Conservation (phyloP, 2,329 filamentous ascomycete genomes). For the Leptographium radiaticola region DNA sequence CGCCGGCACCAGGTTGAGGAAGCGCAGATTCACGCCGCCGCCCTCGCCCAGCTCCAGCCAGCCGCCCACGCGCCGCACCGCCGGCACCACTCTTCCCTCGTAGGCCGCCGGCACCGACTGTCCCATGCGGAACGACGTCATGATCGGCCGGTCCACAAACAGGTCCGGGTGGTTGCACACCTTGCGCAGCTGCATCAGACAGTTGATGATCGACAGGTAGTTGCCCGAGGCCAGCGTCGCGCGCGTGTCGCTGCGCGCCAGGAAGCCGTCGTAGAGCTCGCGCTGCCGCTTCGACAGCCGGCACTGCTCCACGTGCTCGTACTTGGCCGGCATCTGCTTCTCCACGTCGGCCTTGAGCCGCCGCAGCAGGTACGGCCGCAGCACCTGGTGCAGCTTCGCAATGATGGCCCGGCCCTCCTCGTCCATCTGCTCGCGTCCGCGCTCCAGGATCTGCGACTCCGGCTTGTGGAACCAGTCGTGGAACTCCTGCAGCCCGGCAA, state of each 20-base stretch:
- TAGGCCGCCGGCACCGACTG: constrained; percentile 65
- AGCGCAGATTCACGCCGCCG: constrained; percentile 51
- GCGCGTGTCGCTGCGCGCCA: constrained; percentile 79
- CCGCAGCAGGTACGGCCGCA: constrained; percentile 82
- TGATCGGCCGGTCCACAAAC: constrained; percentile 90
- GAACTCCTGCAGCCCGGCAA: constrained; percentile 91
- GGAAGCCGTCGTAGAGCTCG: constrained; percentile 91
- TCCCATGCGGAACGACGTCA: constrained; percentile 89
- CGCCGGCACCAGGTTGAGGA: constrained; percentile 67
- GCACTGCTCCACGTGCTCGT: constrained; percentile 94
- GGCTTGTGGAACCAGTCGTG: constrained; percentile 92
- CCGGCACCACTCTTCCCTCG: constrained; percentile 50
- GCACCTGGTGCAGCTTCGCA: constrained; percentile 81
- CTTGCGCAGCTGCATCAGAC: constrained; percentile 91
- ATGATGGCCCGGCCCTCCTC: constrained; percentile 88
- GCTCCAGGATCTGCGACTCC: constrained; percentile 90
- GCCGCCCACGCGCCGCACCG: constrained; percentile 49
- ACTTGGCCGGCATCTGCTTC: constrained; percentile 97
- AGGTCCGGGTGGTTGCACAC: constrained; percentile 98
- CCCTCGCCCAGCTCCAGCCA: no score
- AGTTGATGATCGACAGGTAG: constrained; percentile 96
- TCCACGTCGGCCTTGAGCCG: constrained; percentile 93
- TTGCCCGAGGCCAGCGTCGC: constrained; percentile 85
- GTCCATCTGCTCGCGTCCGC: constrained; percentile 85
- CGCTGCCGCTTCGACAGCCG: constrained; percentile 89